Evolutionary conservation across 768 basidiomycete species (phyloP).

Genomic region (Pisolithus albus): DNA sequence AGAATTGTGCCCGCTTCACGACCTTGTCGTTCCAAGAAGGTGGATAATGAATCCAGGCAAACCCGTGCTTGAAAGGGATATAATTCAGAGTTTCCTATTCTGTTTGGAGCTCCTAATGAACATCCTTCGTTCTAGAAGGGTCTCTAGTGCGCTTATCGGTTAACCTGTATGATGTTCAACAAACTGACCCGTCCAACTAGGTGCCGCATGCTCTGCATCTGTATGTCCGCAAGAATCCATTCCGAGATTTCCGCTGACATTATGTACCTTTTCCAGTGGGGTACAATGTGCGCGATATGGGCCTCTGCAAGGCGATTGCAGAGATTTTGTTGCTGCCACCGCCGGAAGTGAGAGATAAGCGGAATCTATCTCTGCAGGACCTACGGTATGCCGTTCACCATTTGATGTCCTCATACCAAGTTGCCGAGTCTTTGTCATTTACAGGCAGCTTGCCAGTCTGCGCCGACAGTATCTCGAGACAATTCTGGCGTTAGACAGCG

Average conservation of each 20-base stretch:
- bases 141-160: background rate
- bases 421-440: background rate
- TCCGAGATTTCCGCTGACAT: background rate
- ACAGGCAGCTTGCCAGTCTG: background rate
- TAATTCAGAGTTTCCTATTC: background rate
- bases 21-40: slow-evolving; percentile 45
- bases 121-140: background rate
- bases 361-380: too few relatives aligned
- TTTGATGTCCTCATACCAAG: background rate
- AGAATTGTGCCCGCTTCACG: slow-evolving; percentile 29
- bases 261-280: background rate
- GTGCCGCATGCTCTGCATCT: background rate
- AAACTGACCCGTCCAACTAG: background rate
- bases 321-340: background rate
- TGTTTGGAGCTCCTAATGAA: background rate
- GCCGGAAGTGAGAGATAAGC: background rate
- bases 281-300: background rate
- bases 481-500: slow-evolving; percentile 1
- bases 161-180: background rate
- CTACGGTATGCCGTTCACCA: background rate
- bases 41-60: slow-evolving; percentile 35
- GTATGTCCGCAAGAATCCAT: background rate
- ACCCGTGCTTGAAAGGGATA: slow-evolving; percentile 9
- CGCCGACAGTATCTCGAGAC: background rate
- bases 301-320: background rate